Evolutionary conservation across 441 rosid species (phyloP).

Genomic region (Omphalea diandra): DNA sequence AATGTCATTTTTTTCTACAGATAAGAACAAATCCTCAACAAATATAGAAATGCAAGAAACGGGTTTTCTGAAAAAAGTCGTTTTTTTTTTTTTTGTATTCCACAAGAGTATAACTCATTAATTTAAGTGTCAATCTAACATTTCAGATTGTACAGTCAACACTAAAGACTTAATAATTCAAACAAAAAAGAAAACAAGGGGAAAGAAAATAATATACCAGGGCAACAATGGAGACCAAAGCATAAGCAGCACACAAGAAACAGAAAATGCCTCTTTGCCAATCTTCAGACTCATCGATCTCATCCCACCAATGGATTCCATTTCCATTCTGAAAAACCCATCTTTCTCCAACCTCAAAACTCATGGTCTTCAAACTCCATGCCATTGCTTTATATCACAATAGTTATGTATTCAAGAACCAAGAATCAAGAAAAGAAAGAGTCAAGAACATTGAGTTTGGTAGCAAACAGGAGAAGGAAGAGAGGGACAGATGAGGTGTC

Average conservation of each 20-base stretch:
- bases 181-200: neutral
- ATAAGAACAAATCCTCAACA: neutral
- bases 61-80: neutral
- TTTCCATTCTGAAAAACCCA: conserved; percentile 10
- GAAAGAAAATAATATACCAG: conserved; percentile 27
- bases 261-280: conserved; percentile 42
- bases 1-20: neutral
- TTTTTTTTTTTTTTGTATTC: neutral
- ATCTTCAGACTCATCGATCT: conserved; percentile 36
- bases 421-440: neutral
- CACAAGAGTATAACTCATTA: neutral
- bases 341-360: conserved; percentile 14
- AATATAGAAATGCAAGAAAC: neutral
- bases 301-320: conserved; percentile 38
- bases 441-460: too few species aligned
- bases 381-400: conserved; percentile 16
- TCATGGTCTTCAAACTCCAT: conserved; percentile 23
- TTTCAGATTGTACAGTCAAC: neutral
- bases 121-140: neutral
- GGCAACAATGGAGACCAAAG: conserved; percentile 42
- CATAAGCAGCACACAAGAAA: conserved; percentile 37
- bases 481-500: neutral
- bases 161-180: neutral
- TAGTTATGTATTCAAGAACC: neutral
- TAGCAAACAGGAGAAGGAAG: too few species aligned